Percentiles rank a stretch among this genome's conserved stretches.
Conservation (phyloP, 106 monocot species). For the Apostasia shenzhenica region DNA sequence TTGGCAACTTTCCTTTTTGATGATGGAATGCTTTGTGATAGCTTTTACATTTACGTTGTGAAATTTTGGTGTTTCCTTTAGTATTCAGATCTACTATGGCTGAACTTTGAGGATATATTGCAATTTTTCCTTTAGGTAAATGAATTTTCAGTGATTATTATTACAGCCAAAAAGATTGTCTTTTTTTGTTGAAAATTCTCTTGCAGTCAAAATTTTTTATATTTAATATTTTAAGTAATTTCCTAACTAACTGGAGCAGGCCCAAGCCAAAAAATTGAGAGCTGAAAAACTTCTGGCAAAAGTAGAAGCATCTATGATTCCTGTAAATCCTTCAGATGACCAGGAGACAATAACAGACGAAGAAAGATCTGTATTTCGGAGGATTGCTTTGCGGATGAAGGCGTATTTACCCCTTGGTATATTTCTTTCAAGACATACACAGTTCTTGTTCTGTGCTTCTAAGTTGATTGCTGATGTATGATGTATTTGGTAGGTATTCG, state of each 20-base stretch:
- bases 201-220: not conserved
- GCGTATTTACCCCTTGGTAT: conserved; percentile 88
- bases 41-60: no score
- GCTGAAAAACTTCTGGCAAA: conserved; percentile 84
- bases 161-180: no score
- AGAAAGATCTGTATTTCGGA: conserved; percentile 92
- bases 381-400: conserved; percentile 93
- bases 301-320: conserved; percentile 91
- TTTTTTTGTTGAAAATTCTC: no score
- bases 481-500: conserved; percentile 57
- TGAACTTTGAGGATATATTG: no score
- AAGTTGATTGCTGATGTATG: conserved; percentile 11
- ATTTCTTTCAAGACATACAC: conserved; percentile 13
- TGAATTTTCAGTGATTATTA: no score
- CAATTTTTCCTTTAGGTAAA: no score
- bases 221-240: not conserved
- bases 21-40: no score
- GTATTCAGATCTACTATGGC: no score
- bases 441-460: not conserved
- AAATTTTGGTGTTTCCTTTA: no score
- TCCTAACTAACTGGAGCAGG: conserved; percentile 14
- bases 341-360: conserved; percentile 94
- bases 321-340: conserved; percentile 83
- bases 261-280: conserved; percentile 63
- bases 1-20: no score